Base-by-base conservation (phyloP, 257 asterid genomes). In the Solanum sejunctum region DNA sequence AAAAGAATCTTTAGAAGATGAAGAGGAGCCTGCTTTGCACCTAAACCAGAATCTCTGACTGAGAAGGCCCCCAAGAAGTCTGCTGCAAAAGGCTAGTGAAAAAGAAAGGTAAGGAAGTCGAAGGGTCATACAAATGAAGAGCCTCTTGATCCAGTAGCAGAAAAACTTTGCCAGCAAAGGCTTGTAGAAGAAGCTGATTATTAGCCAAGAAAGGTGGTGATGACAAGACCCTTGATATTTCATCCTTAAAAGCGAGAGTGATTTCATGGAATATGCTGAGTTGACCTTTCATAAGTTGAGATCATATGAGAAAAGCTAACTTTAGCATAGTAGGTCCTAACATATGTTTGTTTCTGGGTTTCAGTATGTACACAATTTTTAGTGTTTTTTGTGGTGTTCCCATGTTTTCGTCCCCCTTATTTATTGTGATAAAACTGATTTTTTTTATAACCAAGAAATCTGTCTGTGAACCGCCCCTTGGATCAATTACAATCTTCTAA, bases 1-100 rank as follows among this genome's bases (percentile, higher is more conserved):
- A 79, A 96, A 92, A 88, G 98, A 96, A 10, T 95, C 97, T 72
- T 96, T 98, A 98, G 99, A 96, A 90, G 99, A 96, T 85, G 98
- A 95, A 21, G 99, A 96, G 7, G 97, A 95, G 88, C 88, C 93
- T 80, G 91, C 87, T n/a, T 85, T 87, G 97, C 90, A 86, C 93
- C 97, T 80, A 91, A 88, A 85, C 90, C 52, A 12, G 97, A 91
- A 86, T 87, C 91, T 26, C 89, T 93, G 86, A 80, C 91, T 84
- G 98, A 71, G 87, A 93, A 93, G 91, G 91, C 86, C 82, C 86
- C 96, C 72, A 93, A 95, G 85, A 95, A 92, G 87, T 56, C 92
- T 81, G 87, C 88, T 12, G 87, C 89, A 52, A 97, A 97, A 95
- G 89, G 81, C 92, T 10, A 66, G 39, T 87, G 95, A 93, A 61